These are phyloP conservation scores for Tuber borchii DNA, from an alignment of 495 filamentous ascomycete genomes.

Conservation along the genomic window DNA sequence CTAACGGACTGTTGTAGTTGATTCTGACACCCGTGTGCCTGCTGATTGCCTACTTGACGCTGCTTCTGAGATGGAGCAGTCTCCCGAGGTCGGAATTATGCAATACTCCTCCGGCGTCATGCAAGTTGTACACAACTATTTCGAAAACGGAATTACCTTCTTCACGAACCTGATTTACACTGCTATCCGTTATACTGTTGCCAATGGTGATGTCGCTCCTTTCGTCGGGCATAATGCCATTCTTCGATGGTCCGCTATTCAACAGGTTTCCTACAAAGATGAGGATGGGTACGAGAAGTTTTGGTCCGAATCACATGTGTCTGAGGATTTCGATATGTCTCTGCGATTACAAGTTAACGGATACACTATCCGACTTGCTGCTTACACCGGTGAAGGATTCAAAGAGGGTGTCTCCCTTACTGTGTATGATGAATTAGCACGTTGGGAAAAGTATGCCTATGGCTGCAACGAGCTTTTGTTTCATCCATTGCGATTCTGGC, in stretches of 20 bases:
- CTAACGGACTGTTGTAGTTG: constrained; percentile 47
- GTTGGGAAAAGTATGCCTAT: constrained; percentile 84
- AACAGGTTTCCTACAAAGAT: constrained; percentile 61
- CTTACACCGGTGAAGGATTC: constrained; percentile 68
- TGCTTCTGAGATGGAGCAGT: constrained; percentile 71
- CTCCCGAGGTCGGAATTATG: constrained; percentile 72
- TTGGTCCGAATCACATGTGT: constrained; percentile 77
- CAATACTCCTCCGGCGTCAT: constrained; percentile 77
- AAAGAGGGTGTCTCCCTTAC: constrained; percentile 80
- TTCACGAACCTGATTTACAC: constrained; percentile 80
- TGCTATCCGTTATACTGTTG: constrained; percentile 68
- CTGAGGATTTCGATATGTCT: constrained; percentile 82
- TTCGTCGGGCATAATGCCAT: constrained; percentile 75
- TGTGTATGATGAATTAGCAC: constrained; percentile 74
- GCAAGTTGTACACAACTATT: constrained; percentile 68
- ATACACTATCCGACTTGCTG: constrained; percentile 66
- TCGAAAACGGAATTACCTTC: constrained; percentile 73
- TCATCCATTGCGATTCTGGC: constrained; percentile 61
- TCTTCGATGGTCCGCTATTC: constrained; percentile 70
- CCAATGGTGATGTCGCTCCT: constrained; percentile 78
- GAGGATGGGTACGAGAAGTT: constrained; percentile 68
- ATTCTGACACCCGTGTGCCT: constrained; percentile 72
- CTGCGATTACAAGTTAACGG: constrained; percentile 66
- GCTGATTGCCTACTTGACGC: constrained; percentile 69
- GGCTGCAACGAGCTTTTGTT: constrained; percentile 81